Base-by-base conservation (phyloP, 108 stramenopile genomes). In the Pseudonitzschia delicatissima region DNA sequence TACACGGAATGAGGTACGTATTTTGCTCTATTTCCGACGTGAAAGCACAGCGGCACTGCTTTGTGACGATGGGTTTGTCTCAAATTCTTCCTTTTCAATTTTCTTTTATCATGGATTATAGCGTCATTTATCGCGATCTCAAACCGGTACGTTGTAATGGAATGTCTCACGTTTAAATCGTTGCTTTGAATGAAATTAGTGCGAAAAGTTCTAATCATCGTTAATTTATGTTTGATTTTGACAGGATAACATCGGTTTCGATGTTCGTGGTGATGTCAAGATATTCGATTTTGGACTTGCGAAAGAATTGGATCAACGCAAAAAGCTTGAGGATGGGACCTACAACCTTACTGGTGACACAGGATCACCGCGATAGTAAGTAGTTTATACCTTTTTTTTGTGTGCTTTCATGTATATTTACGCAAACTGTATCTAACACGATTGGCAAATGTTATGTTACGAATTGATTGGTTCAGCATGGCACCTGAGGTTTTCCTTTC, bases 261-360 rank as follows among this genome's bases (percentile, higher is more conserved):
- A 85, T 62, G 52, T 71, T 48, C 67, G 71, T 11, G 72, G 77
- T 13, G 80, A 87, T 71, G 70, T 83, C 23, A 87, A 87, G 45
- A 57, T 87, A 1, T 87, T 87, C 72, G 85, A 87, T 73, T 87
- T 87, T 73, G 85, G 85, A 17, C 87, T 92, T 62, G 87, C 88
- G 15, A 78, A 76, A 37, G 84, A 85, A 62, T 59, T 81, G 44
- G 53, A 80, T 40, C 49, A 31, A 26, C 20, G 42, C 0, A 67
- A 68, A 2, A 53, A 66, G 44, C 44, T 75, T 21, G 71, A 62
- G 0, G 82, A 85, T 67, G 74, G 77, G 9, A 83, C 83, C 34
- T 92, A 78, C 72, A 72, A 92, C 12, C 70, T 92, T 5, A 88
- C 87, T 4, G 85, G 82, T 35, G 82, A 87, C 53, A 92, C 90